Evolutionary conservation across 306 rosid genomes (phyloP), one percentile per base, ranked within the genome.

Genomic region (Corylus heterophylla): DNA sequence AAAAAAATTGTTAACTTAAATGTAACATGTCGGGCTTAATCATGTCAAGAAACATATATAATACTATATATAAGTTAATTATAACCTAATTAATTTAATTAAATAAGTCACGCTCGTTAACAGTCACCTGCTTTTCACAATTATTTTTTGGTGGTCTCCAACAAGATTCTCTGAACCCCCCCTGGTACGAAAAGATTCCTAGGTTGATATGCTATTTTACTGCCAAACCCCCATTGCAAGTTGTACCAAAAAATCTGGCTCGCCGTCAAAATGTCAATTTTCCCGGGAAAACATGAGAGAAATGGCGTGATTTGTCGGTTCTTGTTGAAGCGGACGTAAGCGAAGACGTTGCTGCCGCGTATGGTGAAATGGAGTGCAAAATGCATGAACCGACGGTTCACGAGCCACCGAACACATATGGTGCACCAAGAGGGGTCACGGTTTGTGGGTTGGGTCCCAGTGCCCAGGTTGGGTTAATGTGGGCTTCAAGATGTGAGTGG

Each of bases 401-500:
- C 4, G 39, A 68, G 47, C 6, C 49, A 66, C 20, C 35, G 37
- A 66, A 7, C 29, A 29, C 1, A 5, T 14, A 12, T 18, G 27
- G 52, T 54, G 78, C 70, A 54, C 45, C 74, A 63, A 71, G n/a
- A 17, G 81, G 54, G 85, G 75, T 35, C 78, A 29, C 37, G 74
- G 78, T 47, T 51, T 8, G 74, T 11, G 62, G 42, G 35, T 49
- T 37, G 80, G 84, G 84, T 54, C 84, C 79, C 76, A 20, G 2
- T 1, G 37, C 12, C 29, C 22, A 16, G 25, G 3, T 62, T 62
- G 49, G 79, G 76, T 58, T 68, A 3, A 12, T 12, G 17, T 14
- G 66, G 25, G 71, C 63, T 76, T 37, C 42, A 69, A 71, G 54
- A 29, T 69, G n/a, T 31, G 5, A 56, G 77, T n/a, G 45, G 70